phyloP scores from a whole-genome alignment of 805 yeast species.

The Metschnikowia similis region DNA sequence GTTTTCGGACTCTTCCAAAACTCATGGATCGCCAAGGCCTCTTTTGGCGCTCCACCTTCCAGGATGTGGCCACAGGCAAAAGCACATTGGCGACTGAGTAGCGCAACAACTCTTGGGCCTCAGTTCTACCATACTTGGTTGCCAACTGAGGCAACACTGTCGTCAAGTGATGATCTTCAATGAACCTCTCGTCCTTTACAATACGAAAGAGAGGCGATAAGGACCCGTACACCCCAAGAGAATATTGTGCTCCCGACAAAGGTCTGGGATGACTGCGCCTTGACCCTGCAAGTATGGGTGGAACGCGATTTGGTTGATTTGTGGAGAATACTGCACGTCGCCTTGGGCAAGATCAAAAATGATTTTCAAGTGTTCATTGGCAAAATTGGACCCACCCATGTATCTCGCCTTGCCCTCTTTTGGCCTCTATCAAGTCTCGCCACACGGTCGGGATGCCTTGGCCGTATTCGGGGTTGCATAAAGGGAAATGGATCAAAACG shows the following conservation, averaged over 20 bases:
- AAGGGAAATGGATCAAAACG: conserved; percentile 64
- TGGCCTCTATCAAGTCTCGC: conserved; percentile 50
- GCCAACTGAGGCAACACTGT: conserved; percentile 38
- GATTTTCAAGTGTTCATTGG: conserved; percentile 44
- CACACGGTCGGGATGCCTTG: conserved; percentile 52
- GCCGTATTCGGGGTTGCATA: conserved; percentile 40
- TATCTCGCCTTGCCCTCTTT: conserved; percentile 54
- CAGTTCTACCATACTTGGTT: conserved; percentile 54
- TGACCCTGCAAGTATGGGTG: conserved; percentile 65
- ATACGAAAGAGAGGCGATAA: conserved; percentile 51
- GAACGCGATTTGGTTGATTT: conserved; percentile 66
- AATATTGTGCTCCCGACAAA: conserved; percentile 37
- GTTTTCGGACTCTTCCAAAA: conserved; percentile 17
- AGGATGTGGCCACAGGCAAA: conserved; percentile 72
- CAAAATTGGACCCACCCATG: conserved; percentile 69
- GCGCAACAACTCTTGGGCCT: conserved; percentile 60
- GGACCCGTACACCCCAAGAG: conserved; percentile 55
- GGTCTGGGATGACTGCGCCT: conserved; percentile 54
- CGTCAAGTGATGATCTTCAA: conserved; percentile 35
- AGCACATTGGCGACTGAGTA: conserved; percentile 65
- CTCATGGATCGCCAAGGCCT: conserved; percentile 40
- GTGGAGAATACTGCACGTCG: conserved; percentile 38
- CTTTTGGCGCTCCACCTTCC: conserved; percentile 53
- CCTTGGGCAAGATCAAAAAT: conserved; percentile 25
- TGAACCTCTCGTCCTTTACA: conserved; percentile 21